Evolutionary conservation across 495 filamentous ascomycete genomes (phyloP).

Genomic region (Penicillium ucsense): DNA sequence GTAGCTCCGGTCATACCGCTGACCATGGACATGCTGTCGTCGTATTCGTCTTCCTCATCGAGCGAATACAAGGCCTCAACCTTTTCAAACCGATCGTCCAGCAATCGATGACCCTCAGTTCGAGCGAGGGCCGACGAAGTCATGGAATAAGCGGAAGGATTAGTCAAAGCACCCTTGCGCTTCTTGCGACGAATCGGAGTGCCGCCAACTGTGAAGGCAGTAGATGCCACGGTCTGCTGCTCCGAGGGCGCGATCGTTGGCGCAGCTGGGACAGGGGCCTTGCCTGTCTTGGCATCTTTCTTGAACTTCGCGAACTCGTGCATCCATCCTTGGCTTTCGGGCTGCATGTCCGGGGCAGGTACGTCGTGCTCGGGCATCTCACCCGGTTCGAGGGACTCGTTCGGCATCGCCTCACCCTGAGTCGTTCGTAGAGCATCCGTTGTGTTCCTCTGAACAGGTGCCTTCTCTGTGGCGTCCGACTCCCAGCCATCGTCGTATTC

Average conservation of each 20-base stretch:
- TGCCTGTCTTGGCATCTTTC: constrained; percentile 50
- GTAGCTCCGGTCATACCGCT: constrained; percentile 42
- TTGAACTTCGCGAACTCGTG: constrained; percentile 85
- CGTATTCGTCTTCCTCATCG: constrained; percentile 56
- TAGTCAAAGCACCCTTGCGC: constrained; percentile 82
- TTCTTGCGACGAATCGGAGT: constrained; percentile 76
- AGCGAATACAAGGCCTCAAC: constrained; percentile 76
- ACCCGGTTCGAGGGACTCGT: constrained; percentile 16
- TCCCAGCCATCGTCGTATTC: constrained; percentile 82
- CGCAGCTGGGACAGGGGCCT: constrained; percentile 28
- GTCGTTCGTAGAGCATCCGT: constrained; percentile 12
- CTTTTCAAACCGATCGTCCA: constrained; percentile 87
- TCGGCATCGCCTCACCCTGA: constrained; percentile 2
- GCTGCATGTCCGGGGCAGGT: constrained; percentile 31
- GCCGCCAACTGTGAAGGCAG: constrained; percentile 58
- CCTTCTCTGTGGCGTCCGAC: constrained; percentile 83
- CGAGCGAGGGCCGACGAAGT: constrained; percentile 79
- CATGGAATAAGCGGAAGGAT: constrained; percentile 92
- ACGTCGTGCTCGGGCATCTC: constrained; percentile 38
- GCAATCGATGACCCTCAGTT: constrained; percentile 75
- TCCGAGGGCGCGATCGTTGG: constrained; percentile 41
- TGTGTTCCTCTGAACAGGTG: constrained; percentile 35
- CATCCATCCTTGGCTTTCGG: constrained; percentile 68
- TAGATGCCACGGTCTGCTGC: constrained; percentile 54
- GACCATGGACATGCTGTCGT: constrained; percentile 43